Conservation (phyloP, 2,329 filamentous ascomycete genomes). For the Fusarium anthophilum region DNA sequence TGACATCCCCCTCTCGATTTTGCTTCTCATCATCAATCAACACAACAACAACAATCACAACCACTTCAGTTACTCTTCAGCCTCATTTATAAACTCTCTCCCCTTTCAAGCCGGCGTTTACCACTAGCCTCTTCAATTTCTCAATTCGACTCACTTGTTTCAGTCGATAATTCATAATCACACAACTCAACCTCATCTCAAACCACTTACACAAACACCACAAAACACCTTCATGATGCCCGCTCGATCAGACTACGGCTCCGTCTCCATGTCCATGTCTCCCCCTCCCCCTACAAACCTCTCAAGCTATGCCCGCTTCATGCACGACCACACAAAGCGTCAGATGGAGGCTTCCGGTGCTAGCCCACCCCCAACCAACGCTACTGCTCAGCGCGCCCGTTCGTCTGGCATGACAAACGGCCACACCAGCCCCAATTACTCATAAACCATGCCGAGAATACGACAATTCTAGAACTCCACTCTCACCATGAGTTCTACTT, state of each 20-base stretch:
- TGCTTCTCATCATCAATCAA: background rate
- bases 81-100: background rate
- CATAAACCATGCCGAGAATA: background rate
- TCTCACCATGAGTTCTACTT: background rate
- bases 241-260: conserved; percentile 51
- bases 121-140: background rate
- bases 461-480: background rate
- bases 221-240: conserved; percentile 47
- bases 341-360: conserved; percentile 67
- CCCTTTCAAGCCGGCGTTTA: conserved; percentile 1
- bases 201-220: background rate
- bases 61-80: conserved; percentile 7
- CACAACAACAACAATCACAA: conserved; percentile 9
- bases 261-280: conserved; percentile 49
- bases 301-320: conserved; percentile 66
- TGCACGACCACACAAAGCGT: conserved; percentile 72
- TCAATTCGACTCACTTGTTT: background rate
- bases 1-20: conserved; percentile 10
- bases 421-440: conserved; percentile 26
- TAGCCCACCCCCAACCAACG: conserved; percentile 16
- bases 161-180: background rate
- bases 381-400: conserved; percentile 18
- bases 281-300: conserved; percentile 57
- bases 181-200: background rate
- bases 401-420: conserved; percentile 45